Base-by-base conservation (phyloP, 306 rosid genomes). In the Crotalaria pallida region DNA sequence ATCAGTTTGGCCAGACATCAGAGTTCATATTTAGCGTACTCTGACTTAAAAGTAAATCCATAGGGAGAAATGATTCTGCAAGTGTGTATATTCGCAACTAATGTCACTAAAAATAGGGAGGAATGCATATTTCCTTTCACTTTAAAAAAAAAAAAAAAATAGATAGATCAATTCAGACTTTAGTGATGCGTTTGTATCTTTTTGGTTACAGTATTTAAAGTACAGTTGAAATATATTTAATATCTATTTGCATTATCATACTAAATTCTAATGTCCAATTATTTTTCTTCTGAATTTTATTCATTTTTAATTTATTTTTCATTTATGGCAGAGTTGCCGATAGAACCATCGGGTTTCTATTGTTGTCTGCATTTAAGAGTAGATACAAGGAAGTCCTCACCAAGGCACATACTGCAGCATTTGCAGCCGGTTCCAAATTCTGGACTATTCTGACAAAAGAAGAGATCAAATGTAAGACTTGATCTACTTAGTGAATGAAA, bases 341-440 rank as follows among this genome's bases (percentile, higher is more conserved):
- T 53, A 83, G 95, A 66, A 86, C 87, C 63, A 85, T 94, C 5
- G 97, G 97, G 26, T 76, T 92, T 65, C 84, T 92, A 77, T 88
- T 94, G 64, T 68, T 90, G 76, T 90, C 97, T 68, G 96, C 99
- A 53, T 94, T 94, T 70, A 87, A 87, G 78, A 91, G 75, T 74
- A 88, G 99, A 80, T 94, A 91, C 73, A 90, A 88, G 82, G 94
- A 84, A 79, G 84, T 94, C 72, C 84, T 94, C 78, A 92, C 99
- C 29, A 94, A 91, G 88, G 96, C 99, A 26, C 97, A 94, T 82
- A 58, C 83, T 51, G 85, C 84, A 76, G 86, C 88, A 57, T 81
- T 85, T 78, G 77, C 86, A 3, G 84, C 85, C 12, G 88, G 91
- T 73, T 94, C 96, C 41, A 94, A 85, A 81, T 80, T 76, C 75